These are phyloP conservation scores for Cyberlindnera galapagoensis DNA, from an alignment of 805 yeast species.

Conservation along the genomic window DNA sequence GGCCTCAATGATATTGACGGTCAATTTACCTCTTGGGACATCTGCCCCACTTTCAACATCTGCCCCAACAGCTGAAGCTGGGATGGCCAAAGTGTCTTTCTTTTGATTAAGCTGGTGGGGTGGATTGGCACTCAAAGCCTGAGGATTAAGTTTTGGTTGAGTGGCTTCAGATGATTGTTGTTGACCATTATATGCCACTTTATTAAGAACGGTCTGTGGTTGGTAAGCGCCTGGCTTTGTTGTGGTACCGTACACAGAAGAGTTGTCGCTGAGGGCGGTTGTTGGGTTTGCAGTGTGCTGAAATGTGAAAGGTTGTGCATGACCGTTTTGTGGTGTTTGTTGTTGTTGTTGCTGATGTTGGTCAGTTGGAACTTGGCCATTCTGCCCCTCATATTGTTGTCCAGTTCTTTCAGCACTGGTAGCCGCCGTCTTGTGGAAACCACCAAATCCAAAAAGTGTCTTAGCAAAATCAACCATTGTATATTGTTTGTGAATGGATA, in stretches of 20 bases:
- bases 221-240: slow-evolving; percentile 31
- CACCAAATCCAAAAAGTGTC: slow-evolving; percentile 32
- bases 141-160: neutral
- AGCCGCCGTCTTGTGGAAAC: slow-evolving; percentile 17
- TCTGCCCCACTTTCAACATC: slow-evolving; percentile 10
- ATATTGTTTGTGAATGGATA: slow-evolving; percentile 3
- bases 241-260: slow-evolving; percentile 67
- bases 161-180: neutral
- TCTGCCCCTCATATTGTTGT: neutral
- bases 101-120: neutral
- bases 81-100: neutral
- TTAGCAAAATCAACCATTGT: slow-evolving; percentile 35
- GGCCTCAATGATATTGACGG: slow-evolving; percentile 78
- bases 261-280: slow-evolving; percentile 56
- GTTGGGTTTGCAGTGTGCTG: slow-evolving; percentile 55
- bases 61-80: slow-evolving; percentile 1
- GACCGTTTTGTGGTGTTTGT: slow-evolving; percentile 6
- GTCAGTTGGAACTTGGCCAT: neutral
- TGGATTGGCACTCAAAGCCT: too few relatives aligned
- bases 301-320: slow-evolving; percentile 27
- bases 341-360: slow-evolving; percentile 9
- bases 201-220: slow-evolving; percentile 30
- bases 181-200: slow-evolving; percentile 21
- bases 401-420: slow-evolving; percentile 10
- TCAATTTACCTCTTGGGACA: slow-evolving; percentile 74